Percentiles rank a stretch among this genome's conserved stretches.
Evolutionary conservation across 768 basidiomycete species (phyloP).

Genomic region (Amylocystis lapponica): DNA sequence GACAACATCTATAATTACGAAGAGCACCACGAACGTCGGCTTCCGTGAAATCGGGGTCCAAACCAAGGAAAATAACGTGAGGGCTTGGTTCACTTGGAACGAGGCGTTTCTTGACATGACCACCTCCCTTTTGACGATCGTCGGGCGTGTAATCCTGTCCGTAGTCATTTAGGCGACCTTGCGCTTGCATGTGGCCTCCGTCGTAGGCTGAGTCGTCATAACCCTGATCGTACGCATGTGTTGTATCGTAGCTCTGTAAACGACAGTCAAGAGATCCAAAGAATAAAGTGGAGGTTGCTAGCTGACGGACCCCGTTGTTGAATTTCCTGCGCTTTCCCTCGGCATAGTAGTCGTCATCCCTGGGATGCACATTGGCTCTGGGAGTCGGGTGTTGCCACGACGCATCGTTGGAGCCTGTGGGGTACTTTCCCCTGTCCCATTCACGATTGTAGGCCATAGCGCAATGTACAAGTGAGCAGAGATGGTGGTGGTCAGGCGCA

Average conservation of each 20-base stretch:
- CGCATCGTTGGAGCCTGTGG: slow-evolving; percentile 7
- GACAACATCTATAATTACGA: slow-evolving; percentile 22
- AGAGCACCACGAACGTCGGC: slow-evolving; percentile 69
- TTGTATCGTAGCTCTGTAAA: slow-evolving; percentile 45
- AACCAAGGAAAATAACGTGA: slow-evolving; percentile 92
- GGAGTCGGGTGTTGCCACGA: slow-evolving; percentile 35
- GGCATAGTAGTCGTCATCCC: slow-evolving; percentile 64
- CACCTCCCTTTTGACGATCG: slow-evolving; percentile 33
- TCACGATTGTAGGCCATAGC: slow-evolving; percentile 77
- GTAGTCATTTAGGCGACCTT: slow-evolving; percentile 25
- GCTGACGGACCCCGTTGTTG: slow-evolving; percentile 69
- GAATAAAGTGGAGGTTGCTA: background rate
- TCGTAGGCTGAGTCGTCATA: slow-evolving; percentile 45
- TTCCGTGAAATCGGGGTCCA: slow-evolving; percentile 90
- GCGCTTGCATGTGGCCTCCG: slow-evolving; percentile 23
- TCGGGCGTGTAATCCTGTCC: slow-evolving; percentile 40
- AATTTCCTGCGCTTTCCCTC: slow-evolving; percentile 78
- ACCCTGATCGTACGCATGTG: slow-evolving; percentile 42
- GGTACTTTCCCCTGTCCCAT: slow-evolving; percentile 79
- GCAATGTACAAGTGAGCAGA: slow-evolving; percentile 6
- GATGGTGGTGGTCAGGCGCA: too few relatives aligned
- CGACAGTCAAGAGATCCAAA: background rate
- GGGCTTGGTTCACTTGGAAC: slow-evolving; percentile 81
- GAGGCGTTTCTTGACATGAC: slow-evolving; percentile 63
- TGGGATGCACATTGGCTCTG: slow-evolving; percentile 39